Conservation (phyloP, 257 asterid genomes). For the Solanum appendiculatum region DNA sequence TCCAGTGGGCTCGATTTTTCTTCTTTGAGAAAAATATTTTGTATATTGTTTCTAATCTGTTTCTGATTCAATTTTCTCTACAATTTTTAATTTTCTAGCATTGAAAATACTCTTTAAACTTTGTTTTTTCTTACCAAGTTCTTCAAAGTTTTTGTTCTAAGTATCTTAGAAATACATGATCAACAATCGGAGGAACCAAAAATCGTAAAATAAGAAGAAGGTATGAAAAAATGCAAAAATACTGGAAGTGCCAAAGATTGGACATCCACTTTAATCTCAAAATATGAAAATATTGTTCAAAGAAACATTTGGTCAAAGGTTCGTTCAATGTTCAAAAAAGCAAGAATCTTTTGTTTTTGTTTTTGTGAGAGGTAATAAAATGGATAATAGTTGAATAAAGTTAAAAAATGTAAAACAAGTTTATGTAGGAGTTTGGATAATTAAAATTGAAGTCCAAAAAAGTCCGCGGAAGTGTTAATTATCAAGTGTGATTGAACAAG, state of each 20-base stretch:
- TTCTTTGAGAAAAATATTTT: no score
- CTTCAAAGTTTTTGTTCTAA: no score
- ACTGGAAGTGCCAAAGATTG: neutral
- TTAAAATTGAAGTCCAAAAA: neutral
- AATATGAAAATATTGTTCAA: neutral
- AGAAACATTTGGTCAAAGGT: neutral
- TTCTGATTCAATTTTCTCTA: no score
- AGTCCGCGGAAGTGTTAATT: neutral
- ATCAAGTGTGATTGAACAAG: neutral
- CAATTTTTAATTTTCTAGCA: no score
- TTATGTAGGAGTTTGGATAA: neutral
- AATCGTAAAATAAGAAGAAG: neutral
- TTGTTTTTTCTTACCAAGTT: no score
- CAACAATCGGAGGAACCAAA: no score
- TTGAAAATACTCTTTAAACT: no score
- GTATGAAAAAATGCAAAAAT: no score
- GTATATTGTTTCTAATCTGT: no score
- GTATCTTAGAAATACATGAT: no score
- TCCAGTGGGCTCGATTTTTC: no score
- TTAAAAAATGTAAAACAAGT: neutral
- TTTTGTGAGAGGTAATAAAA: neutral
- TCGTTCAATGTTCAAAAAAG: neutral
- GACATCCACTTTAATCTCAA: neutral
- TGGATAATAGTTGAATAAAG: neutral
- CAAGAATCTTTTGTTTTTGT: neutral